A percentile compares a stretch with the other conserved stretches of the same genome.
Evolutionary conservation across 1,139 yeast genomes (phyloP).

Genomic region (Kodamaea ohmeri): DNA sequence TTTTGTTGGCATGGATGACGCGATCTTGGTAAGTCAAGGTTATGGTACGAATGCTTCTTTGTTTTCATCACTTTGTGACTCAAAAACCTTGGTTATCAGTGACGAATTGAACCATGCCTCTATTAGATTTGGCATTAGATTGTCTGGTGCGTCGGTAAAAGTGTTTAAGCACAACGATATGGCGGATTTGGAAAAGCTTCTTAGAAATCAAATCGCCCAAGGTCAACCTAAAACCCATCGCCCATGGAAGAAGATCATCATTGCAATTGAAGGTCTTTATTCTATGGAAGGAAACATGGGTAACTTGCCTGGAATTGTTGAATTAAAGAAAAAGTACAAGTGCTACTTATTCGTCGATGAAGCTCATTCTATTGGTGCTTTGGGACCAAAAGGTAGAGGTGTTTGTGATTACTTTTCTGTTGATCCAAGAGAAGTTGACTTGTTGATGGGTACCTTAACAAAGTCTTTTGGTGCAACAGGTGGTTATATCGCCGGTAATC

Average conservation of each 20-base stretch:
- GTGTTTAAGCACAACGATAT: conserved; percentile 92
- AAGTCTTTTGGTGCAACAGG: conserved; percentile 99
- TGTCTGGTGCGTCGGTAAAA: conserved; percentile 90
- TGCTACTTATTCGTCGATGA: conserved; percentile 91
- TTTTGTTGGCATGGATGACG: conserved; percentile 88
- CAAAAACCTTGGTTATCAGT: conserved; percentile 84
- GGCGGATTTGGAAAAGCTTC: conserved; percentile 70
- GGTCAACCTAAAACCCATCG: conserved; percentile 97
- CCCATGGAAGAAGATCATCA: conserved; percentile 93
- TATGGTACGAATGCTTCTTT: conserved; percentile 95
- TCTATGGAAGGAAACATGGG: conserved; percentile 98
- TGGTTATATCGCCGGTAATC: conserved; percentile 84
- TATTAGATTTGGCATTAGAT: conserved; percentile 89
- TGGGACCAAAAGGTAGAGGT: conserved; percentile 93
- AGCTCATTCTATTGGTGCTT: conserved; percentile 97
- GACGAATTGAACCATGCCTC: conserved; percentile 96
- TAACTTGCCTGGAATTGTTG: conserved; percentile 75
- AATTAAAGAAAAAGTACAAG: conserved; percentile 79
- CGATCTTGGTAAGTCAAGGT: conserved; percentile 88
- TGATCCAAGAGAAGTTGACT: conserved; percentile 71
- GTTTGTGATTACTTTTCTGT: conserved; percentile 90
- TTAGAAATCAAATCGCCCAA: conserved; percentile 86
- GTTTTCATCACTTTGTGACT: conserved; percentile 79
- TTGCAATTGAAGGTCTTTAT: conserved; percentile 93
- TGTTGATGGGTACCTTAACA: conserved; percentile 96